Percentiles rank a stretch among this genome's conserved stretches.
Conservation (phyloP, 73 alveolate species). For the Paramecium biaurelia region DNA sequence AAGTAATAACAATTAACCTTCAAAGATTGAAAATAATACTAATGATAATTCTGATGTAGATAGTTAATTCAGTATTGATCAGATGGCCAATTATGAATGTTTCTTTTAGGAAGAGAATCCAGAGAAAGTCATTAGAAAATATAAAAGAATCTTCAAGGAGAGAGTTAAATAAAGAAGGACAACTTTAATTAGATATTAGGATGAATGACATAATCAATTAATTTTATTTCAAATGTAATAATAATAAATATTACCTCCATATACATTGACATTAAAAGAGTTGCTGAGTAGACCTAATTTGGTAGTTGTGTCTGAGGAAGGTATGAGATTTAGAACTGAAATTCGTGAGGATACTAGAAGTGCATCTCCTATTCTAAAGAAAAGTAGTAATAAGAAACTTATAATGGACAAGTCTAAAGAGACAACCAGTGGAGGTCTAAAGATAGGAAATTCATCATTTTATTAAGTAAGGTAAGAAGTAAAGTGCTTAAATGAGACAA, state of each 20-base stretch:
- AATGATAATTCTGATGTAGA: neutral
- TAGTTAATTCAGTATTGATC: neutral
- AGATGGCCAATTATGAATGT: neutral
- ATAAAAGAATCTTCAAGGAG: neutral
- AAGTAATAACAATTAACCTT: neutral
- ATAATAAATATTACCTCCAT: constrained; percentile 5
- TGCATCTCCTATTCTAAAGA: neutral
- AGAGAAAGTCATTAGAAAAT: neutral
- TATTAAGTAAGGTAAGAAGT: neutral
- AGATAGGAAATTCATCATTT: neutral
- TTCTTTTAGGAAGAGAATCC: neutral
- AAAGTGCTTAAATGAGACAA: neutral
- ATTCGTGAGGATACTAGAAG: neutral
- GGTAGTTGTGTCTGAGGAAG: neutral
- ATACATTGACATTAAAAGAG: neutral
- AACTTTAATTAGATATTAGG: neutral
- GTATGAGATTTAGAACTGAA: constrained; percentile 13
- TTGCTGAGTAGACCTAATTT: neutral
- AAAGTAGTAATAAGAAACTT: neutral
- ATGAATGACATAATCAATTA: neutral
- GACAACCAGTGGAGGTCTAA: neutral
- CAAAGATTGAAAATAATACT: neutral
- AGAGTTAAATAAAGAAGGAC: neutral
- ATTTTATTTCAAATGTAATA: neutral
- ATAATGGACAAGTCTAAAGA: neutral